Evolutionary conservation across 2,329 filamentous ascomycete genomes (phyloP), one percentile per base, ranked within the genome.

Genomic region (Ambrosiella xylebori): DNA sequence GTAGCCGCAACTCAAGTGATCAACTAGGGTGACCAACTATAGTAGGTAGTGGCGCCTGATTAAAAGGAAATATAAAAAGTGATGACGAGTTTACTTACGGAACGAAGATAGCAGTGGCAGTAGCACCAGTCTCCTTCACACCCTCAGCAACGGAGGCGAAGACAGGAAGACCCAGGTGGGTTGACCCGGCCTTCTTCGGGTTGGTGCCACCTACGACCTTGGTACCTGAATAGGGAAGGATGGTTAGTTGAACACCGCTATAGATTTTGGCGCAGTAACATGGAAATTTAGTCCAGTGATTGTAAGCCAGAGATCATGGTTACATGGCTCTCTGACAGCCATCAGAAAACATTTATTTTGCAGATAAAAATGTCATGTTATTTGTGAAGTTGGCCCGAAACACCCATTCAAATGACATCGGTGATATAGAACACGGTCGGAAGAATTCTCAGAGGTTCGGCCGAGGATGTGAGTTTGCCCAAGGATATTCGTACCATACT

Each of bases 191-290:
- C 79, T 98, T 98, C 81, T 95, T 97, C 70, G 93, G 93, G 78
- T 97, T 97, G 69, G 91, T 97, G 70, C 93, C 93, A 72, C 93
- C 93, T 65, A 98, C 89, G 65, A 98, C 88, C 71, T 95, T 91
- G 67, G 93, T 98, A 71, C 91, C 88, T 94, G 67, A 62, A 59
- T n/a, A 38, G 37, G 37, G 36, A 39, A 38, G 9, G 9, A 38
- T 38, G 9, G 38, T 54, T 54, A 38, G 44, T 47, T 27, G 27
- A n/a, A 47, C n/a, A 17, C 44, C n/a, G 9, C 12, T 47, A 27
- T 27, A 27, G 5, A 27, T 27, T 27, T 27, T 17, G 11, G 11
- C n/a, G 19, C n/a, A 47, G 7, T 47, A 8, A 47, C n/a, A 47
- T 17, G 19, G 13, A 47, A 15, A 15, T 15, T 15, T 2, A 47